A percentile compares a stretch with the other conserved stretches of the same genome.
Evolutionary conservation across 2,329 filamentous ascomycete genomes (phyloP).

Genomic region (Paramyrothecium sp.): DNA sequence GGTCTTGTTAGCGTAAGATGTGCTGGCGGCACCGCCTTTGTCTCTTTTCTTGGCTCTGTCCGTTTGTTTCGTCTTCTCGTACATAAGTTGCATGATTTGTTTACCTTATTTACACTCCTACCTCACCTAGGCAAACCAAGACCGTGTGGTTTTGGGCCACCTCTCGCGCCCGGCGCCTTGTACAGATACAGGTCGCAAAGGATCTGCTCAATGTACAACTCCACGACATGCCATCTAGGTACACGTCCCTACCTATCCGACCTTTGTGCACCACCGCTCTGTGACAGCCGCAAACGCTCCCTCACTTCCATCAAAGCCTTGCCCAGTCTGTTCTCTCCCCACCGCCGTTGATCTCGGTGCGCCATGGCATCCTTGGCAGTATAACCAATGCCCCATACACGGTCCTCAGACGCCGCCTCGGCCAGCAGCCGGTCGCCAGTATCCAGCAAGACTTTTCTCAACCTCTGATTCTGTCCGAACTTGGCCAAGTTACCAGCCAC

Average conservation of each 20-base stretch:
- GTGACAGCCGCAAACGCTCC: conserved; percentile 6
- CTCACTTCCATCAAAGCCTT: conserved; percentile 26
- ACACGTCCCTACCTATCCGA: too few species aligned
- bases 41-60: not conserved
- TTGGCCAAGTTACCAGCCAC: conserved; percentile 30
- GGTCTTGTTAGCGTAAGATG: not conserved
- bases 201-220: too few species aligned
- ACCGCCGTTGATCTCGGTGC: conserved; percentile 14
- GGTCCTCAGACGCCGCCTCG: conserved; percentile 26
- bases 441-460: conserved; percentile 24
- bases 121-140: too few species aligned
- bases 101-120: too few species aligned
- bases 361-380: conserved; percentile 25
- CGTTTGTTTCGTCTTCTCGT: too few species aligned
- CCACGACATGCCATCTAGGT: too few species aligned
- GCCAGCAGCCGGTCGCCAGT: conserved; percentile 28
- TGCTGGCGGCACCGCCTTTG: not conserved
- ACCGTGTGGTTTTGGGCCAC: too few species aligned
- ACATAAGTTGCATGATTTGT: too few species aligned
- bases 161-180: not conserved
- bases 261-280: too few species aligned
- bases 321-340: conserved; percentile 29
- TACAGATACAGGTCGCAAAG: not conserved
- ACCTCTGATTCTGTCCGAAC: conserved; percentile 26
- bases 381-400: conserved; percentile 33